Conservation (phyloP, 2,329 filamentous ascomycete genomes). For the Penicillium sp. region DNA sequence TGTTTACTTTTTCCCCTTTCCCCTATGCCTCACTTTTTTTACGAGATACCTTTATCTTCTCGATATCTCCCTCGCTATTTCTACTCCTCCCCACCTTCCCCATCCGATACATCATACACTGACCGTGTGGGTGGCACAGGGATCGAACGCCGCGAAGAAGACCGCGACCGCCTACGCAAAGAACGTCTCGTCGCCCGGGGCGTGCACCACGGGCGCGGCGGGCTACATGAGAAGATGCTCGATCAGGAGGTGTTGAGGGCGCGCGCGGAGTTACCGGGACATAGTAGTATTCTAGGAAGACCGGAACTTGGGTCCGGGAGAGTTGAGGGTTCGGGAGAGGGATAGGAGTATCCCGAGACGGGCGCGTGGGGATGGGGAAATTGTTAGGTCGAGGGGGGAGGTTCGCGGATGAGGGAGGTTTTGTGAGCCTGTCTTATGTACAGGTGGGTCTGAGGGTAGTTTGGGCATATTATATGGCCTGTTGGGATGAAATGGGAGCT, state of each 20-base stretch:
- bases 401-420: background rate
- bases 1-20: background rate
- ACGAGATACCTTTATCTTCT: background rate
- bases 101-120: background rate
- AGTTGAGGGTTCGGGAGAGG: background rate
- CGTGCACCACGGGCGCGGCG: conserved; percentile 28
- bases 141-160: conserved; percentile 38
- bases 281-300: background rate
- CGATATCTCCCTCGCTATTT: background rate
- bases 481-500: background rate
- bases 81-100: conserved; percentile 11
- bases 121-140: conserved; percentile 10
- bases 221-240: conserved; percentile 35
- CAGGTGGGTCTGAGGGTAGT: background rate
- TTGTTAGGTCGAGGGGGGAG: background rate
- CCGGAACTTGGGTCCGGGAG: conserved; percentile 10
- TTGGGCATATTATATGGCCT: background rate
- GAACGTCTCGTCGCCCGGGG: conserved; percentile 19
- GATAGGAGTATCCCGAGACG: background rate
- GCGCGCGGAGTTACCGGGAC: conserved; percentile 19
- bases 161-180: conserved; percentile 22
- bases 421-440: background rate
- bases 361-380: background rate
- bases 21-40: background rate
- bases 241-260: conserved; percentile 20